A percentile compares a stretch with the other conserved stretches of the same genome.
phyloP scores from a whole-genome alignment of 202 grass and related monocot genomes.

The Setaria italica region DNA sequence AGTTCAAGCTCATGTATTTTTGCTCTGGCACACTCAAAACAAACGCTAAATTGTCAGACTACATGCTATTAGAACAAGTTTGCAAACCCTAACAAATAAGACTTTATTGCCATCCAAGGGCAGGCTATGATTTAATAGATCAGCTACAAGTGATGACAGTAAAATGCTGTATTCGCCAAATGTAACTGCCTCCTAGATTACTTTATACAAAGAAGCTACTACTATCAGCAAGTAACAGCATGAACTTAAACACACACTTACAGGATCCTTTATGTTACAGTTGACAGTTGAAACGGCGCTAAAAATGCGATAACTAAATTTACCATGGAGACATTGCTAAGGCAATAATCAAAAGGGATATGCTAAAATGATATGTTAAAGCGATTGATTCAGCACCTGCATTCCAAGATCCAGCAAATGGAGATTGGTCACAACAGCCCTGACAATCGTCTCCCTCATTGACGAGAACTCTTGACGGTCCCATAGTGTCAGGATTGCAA shows the following conservation, averaged over 20 bases:
- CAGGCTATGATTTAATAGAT: conserved; percentile 24
- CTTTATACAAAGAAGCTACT: conserved; percentile 21
- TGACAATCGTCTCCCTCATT: conserved; percentile 90
- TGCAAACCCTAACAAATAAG: conserved; percentile 7
- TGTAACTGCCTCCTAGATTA: background rate
- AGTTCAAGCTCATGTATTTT: conserved; percentile 20
- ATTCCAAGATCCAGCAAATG: conserved; percentile 98
- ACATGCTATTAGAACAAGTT: background rate
- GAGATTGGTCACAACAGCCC: conserved; percentile 90
- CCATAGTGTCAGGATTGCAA: conserved; percentile 89
- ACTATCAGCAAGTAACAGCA: background rate
- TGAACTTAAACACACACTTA: background rate
- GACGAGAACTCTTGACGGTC: conserved; percentile 96
- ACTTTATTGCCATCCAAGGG: background rate
- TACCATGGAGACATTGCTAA: background rate
- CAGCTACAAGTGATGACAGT: conserved; percentile 21
- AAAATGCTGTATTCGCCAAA: conserved; percentile 4
- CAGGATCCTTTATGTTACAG: background rate
- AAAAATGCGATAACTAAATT: conserved; percentile 1
- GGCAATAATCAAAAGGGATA: conserved; percentile 2
- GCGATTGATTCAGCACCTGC: conserved; percentile 58
- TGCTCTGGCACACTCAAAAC: conserved; percentile 28
- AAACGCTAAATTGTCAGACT: conserved; percentile 11
- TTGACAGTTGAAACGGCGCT: background rate
- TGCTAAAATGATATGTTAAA: conserved; percentile 1